A percentile compares a stretch with the other conserved stretches of the same genome.
Evolutionary conservation across 2,329 filamentous ascomycete genomes (phyloP).

Genomic region (Scopulariopsis brevicaulis): DNA sequence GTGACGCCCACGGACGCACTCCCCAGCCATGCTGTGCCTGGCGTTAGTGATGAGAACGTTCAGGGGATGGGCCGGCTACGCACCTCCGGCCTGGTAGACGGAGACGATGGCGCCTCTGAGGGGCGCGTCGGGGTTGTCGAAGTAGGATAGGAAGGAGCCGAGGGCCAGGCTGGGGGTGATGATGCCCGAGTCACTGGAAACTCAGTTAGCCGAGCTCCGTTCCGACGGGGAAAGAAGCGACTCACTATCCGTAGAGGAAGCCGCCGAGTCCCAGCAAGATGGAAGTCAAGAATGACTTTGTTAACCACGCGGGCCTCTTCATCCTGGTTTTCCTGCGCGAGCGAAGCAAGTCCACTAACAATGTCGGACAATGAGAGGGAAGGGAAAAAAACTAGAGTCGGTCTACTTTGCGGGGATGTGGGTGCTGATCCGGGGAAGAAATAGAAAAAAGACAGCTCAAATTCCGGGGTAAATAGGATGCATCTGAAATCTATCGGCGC

Average conservation of each 20-base stretch:
- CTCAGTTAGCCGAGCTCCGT: not conserved
- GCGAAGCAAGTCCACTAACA: not conserved
- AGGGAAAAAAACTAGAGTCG: not conserved
- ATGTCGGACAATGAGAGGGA: not conserved
- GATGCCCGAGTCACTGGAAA: conserved; percentile 24
- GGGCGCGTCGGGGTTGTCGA: conserved; percentile 20
- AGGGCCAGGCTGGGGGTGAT: conserved; percentile 26
- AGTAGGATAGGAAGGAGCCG: conserved; percentile 20
- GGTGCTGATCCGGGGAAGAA: not conserved
- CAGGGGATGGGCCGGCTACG: not conserved
- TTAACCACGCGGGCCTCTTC: conserved; percentile 18
- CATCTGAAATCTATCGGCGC: too few species aligned
- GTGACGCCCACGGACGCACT: conserved; percentile 26
- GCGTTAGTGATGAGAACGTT: not conserved
- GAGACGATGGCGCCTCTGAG: conserved; percentile 26
- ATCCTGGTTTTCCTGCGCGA: conserved; percentile 8
- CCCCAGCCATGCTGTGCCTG: conserved; percentile 21
- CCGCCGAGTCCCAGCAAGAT: conserved; percentile 26
- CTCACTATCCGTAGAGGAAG: conserved; percentile 26
- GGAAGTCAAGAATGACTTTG: conserved; percentile 25
- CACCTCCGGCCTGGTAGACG: conserved; percentile 26
- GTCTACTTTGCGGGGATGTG: not conserved
- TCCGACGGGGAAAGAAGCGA: not conserved
- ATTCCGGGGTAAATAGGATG: not conserved
- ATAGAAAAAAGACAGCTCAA: not conserved